Base-by-base conservation (phyloP, 1,139 yeast species). In the Debaryomyces sp. region DNA sequence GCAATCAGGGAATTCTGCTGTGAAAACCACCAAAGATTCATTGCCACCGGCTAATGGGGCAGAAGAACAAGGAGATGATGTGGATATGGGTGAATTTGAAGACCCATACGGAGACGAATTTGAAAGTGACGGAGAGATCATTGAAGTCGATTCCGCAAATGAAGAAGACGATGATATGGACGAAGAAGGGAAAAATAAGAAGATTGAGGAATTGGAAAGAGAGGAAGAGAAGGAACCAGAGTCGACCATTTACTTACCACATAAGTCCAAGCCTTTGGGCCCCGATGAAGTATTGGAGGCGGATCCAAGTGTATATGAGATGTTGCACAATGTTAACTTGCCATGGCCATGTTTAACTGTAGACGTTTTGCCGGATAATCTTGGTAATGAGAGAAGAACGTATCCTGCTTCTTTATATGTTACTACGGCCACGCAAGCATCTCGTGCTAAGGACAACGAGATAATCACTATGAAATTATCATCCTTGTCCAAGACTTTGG, bases 331-430 rank as follows among this genome's bases (percentile, higher is more conserved):
- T 61, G 89, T 94, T 53, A 89, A 89, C 65, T 75, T 94, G 66
- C 96, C 96, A 60, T 94, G 99, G 98, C 98, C 99, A 18, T 91
- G 97, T 70, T 75, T 94, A 62, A 89, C 97, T 2, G 77, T 95
- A 54, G 99, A 94, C 63, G 73, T 94, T 35, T 71, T 95, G 49
- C 96, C 96, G 10, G 99, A 94, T 66, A 73, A 77, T 46, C 76
- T 90, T 49, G 99, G 99, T 8, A 77, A 81, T 48, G 97, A 91
- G 68, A 85, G 99, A 74, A 81, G 96, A 70, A 80, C 80, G 40
- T 94, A 84, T 63, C 99, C 99, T 5, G 97, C 96, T 38, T 80
- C 96, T 4, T 76, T 91, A 58, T 89, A 89, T 61, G 69, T 91
- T 49, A 84, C 96, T 7, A 89, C 98, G 3, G 99, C 97, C 5